phyloP scores from a whole-genome alignment of 495 filamentous ascomycete genomes.

The Melanomma pulvis-pyrius region DNA sequence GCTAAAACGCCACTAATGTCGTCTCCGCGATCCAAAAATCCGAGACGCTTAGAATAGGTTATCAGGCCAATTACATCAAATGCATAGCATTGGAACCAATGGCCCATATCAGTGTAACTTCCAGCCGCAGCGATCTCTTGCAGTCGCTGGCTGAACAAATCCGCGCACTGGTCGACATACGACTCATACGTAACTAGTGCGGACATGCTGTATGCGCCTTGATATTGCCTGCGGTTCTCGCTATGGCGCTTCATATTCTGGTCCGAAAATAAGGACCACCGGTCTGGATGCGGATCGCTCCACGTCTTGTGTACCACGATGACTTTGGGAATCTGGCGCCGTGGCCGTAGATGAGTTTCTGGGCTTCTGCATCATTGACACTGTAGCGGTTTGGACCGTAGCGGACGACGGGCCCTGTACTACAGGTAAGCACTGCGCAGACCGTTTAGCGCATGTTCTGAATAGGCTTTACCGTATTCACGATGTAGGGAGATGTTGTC shows the following conservation, averaged over 20 bases:
- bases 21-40: constrained; percentile 35
- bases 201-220: constrained; percentile 56
- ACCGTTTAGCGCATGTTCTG: not conserved
- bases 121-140: constrained; percentile 47
- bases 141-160: constrained; percentile 53
- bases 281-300: constrained; percentile 38
- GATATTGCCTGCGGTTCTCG: constrained; percentile 43
- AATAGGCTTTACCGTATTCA: constrained; percentile 27
- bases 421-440: not conserved
- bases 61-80: constrained; percentile 35
- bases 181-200: constrained; percentile 58
- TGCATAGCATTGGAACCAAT: constrained; percentile 41
- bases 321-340: constrained; percentile 32
- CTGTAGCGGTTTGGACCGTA: constrained; percentile 56
- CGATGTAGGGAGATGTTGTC: constrained; percentile 54
- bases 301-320: constrained; percentile 26
- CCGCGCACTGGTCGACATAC: constrained; percentile 57
- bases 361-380: constrained; percentile 45
- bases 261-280: constrained; percentile 51
- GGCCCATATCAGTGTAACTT: constrained; percentile 50
- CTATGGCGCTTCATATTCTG: constrained; percentile 50
- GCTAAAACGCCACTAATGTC: constrained; percentile 24
- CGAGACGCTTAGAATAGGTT: constrained; percentile 33
- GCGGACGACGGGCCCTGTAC: constrained; percentile 50
- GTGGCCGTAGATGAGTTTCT: constrained; percentile 52